Evolutionary conservation across 108 stramenopile genomes (phyloP).

Genomic region (Skeletonema costatum): DNA sequence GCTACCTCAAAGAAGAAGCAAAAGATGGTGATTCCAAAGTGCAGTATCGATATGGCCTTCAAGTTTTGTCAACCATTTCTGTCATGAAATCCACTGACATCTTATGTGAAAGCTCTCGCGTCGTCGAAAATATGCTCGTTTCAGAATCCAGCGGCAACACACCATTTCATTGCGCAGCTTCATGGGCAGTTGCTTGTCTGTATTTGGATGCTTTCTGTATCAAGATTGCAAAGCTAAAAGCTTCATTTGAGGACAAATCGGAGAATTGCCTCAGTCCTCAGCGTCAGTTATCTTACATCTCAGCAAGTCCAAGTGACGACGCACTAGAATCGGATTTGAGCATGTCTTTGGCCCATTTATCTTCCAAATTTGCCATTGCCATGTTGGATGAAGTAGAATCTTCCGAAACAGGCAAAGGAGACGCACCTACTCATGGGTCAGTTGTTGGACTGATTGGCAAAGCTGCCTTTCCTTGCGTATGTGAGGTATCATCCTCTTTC

Average conservation of each 20-base stretch:
- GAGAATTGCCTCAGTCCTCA: slow-evolving; percentile 1
- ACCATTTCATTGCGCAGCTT: slow-evolving; percentile 43
- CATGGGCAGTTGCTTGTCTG: slow-evolving; percentile 44
- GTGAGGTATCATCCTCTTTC: slow-evolving; percentile 67
- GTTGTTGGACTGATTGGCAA: slow-evolving; percentile 65
- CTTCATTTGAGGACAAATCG: not conserved
- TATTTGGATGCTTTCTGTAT: slow-evolving; percentile 45
- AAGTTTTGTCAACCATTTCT: slow-evolving; percentile 29
- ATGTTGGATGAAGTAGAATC: slow-evolving; percentile 37
- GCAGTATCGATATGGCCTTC: slow-evolving; percentile 37
- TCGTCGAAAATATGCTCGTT: slow-evolving; percentile 39
- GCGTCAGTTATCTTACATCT: slow-evolving; percentile 16
- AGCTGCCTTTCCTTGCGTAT: slow-evolving; percentile 83
- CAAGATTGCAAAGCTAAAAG: slow-evolving; percentile 30
- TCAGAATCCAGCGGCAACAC: slow-evolving; percentile 20
- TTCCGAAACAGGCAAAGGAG: slow-evolving; percentile 14
- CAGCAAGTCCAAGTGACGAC: not conserved
- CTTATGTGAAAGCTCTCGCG: slow-evolving; percentile 31
- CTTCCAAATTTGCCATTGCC: slow-evolving; percentile 44
- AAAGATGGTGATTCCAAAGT: slow-evolving; percentile 18
- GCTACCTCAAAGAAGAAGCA: slow-evolving; percentile 32
- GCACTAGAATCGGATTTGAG: not conserved
- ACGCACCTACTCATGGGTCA: slow-evolving; percentile 42
- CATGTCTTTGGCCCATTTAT: slow-evolving; percentile 32
- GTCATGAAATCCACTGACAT: slow-evolving; percentile 20